These are phyloP conservation scores for Fusarium sp. DNA, from an alignment of 2,329 filamentous ascomycete genomes.

Conservation along the genomic window DNA sequence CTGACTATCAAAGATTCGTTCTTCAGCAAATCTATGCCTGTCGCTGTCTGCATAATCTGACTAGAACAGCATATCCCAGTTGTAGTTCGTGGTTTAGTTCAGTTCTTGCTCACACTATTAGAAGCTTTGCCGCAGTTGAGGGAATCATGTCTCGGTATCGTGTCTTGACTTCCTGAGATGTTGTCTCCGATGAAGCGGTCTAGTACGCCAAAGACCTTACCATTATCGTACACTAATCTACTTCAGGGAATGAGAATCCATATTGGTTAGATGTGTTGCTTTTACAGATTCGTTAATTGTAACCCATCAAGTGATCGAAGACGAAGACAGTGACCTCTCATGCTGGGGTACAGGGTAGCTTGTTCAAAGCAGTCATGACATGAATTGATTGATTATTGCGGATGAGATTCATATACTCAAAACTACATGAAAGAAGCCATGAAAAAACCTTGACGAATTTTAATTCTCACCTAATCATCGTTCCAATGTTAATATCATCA, in stretches of 20 bases:
- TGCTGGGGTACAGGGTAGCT: background rate
- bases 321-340: background rate
- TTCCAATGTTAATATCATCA: background rate
- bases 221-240: background rate
- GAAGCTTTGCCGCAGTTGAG: background rate
- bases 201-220: background rate
- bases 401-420: background rate
- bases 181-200: no score
- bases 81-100: background rate
- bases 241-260: no score
- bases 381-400: background rate
- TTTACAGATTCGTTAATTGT: background rate
- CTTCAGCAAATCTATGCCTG: background rate
- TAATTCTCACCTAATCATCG: background rate
- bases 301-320: background rate
- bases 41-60: background rate
- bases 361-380: background rate
- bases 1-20: background rate
- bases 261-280: no score
- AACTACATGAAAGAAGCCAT: background rate
- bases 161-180: background rate
- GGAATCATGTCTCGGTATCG: background rate
- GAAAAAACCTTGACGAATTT: background rate
- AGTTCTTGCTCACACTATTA: slow-evolving; percentile 1
- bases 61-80: slow-evolving; percentile 10